Evolutionary conservation across 768 basidiomycete species (phyloP).

Genomic region (Cystobasidium onofrii): DNA sequence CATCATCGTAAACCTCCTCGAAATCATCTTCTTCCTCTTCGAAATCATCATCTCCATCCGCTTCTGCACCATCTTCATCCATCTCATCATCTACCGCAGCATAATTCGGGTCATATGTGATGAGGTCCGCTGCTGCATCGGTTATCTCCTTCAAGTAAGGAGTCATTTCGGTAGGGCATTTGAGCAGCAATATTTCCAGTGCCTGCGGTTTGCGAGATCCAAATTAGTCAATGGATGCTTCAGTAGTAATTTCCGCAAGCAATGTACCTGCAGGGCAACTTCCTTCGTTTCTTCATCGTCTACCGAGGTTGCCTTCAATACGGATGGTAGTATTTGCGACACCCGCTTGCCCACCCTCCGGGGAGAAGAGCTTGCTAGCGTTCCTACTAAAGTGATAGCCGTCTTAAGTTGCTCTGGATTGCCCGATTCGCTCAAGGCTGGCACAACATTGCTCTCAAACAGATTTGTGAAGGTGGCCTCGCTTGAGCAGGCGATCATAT

Average conservation of each 20-base stretch:
- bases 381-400: conserved; percentile 58
- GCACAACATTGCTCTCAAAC: conserved; percentile 28
- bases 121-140: conserved; percentile 62
- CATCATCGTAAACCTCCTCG: conserved; percentile 81
- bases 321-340: conserved; percentile 53
- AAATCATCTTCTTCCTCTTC: conserved; percentile 69
- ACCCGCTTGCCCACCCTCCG: conserved; percentile 37
- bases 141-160: conserved; percentile 63
- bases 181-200: conserved; percentile 71
- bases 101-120: conserved; percentile 91
- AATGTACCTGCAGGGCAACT: conserved; percentile 61
- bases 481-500: conserved; percentile 51
- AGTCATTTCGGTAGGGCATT: conserved; percentile 73
- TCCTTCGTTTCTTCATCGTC: conserved; percentile 75
- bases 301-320: conserved; percentile 60
- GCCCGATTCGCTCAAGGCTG: conserved; percentile 11
- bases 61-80: conserved; percentile 37
- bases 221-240: background rate
- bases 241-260: background rate
- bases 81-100: conserved; percentile 59
- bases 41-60: conserved; percentile 55
- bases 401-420: conserved; percentile 35
- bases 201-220: conserved; percentile 52
- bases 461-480: conserved; percentile 32
- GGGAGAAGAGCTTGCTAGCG: conserved; percentile 46